phyloP scores from a whole-genome alignment of 441 rosid genomes.

The Adansonia rubrostipa region DNA sequence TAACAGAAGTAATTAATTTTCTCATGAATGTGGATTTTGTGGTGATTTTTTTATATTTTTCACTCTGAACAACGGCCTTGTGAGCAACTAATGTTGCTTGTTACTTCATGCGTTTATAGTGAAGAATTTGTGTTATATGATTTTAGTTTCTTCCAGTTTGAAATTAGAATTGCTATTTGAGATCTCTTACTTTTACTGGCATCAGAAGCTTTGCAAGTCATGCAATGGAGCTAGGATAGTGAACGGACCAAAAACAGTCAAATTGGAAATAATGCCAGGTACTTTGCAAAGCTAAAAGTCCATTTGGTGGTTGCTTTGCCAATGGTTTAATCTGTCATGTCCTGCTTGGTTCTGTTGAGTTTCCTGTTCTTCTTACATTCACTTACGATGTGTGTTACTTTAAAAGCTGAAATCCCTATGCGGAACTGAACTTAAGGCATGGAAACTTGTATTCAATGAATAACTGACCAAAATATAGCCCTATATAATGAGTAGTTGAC shows the following conservation, averaged over 20 bases:
- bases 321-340: background rate
- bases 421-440: background rate
- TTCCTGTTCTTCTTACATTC: background rate
- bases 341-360: slow-evolving; percentile 6
- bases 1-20: background rate
- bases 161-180: background rate
- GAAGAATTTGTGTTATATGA: background rate
- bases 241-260: slow-evolving; percentile 78
- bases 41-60: background rate
- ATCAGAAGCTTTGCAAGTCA: slow-evolving; percentile 83
- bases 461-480: background rate
- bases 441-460: background rate
- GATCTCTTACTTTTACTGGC: slow-evolving; percentile 28
- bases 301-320: slow-evolving; percentile 14
- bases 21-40: slow-evolving; percentile 11
- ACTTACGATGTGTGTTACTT: background rate
- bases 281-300: slow-evolving; percentile 16
- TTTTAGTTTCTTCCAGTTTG: slow-evolving; percentile 9
- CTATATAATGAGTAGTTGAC: background rate
- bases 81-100: slow-evolving; percentile 12
- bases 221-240: slow-evolving; percentile 85
- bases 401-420: background rate
- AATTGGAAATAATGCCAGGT: slow-evolving; percentile 89
- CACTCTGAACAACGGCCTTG: background rate
- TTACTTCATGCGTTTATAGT: background rate